A percentile compares a stretch with the other conserved stretches of the same genome.
Evolutionary conservation across 2,329 filamentous ascomycete genomes (phyloP).

Genomic region (Simplicillium sp.): DNA sequence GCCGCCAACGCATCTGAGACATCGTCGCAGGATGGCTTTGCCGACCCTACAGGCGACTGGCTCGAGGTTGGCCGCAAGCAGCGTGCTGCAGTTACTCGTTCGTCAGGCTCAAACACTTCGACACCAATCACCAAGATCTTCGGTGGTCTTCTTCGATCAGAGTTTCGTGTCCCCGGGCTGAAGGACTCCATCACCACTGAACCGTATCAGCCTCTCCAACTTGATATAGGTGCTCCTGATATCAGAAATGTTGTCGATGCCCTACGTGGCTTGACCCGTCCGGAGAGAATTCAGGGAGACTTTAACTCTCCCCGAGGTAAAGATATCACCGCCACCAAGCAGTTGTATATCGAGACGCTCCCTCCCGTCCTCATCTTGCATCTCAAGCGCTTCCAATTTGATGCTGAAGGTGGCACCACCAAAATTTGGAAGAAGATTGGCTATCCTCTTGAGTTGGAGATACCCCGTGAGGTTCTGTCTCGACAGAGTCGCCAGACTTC

Average conservation of each 20-base stretch:
- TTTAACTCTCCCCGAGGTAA: slow-evolving; percentile 72
- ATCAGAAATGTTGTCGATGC: slow-evolving; percentile 90
- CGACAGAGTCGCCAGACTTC: slow-evolving; percentile 57
- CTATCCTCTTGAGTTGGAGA: slow-evolving; percentile 88
- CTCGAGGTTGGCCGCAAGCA: slow-evolving; percentile 91
- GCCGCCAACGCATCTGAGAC: slow-evolving; percentile 22
- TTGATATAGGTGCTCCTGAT: slow-evolving; percentile 83
- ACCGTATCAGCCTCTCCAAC: slow-evolving; percentile 86
- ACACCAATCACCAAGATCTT: slow-evolving; percentile 94
- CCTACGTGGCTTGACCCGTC: slow-evolving; percentile 70
- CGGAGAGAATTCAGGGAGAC: slow-evolving; percentile 77
- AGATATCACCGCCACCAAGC: slow-evolving; percentile 75
- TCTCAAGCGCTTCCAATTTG: slow-evolving; percentile 94
- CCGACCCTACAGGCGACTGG: slow-evolving; percentile 51
- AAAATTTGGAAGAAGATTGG: slow-evolving; percentile 99
- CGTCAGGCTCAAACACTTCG: slow-evolving; percentile 64
- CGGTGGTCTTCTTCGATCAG: slow-evolving; percentile 81
- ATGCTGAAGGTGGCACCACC: slow-evolving; percentile 76
- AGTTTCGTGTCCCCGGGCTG: slow-evolving; percentile 75
- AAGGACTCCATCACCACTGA: slow-evolving; percentile 89
- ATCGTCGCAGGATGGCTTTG: slow-evolving; percentile 16
- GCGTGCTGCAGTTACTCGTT: slow-evolving; percentile 74
- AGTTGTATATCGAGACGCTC: slow-evolving; percentile 85
- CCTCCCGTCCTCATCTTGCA: slow-evolving; percentile 90
- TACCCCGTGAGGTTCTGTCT: slow-evolving; percentile 82